A percentile compares a stretch with the other conserved stretches of the same genome.
Conservation (phyloP, 2,329 filamentous ascomycete genomes). For the Stemphylium lycopersici region DNA sequence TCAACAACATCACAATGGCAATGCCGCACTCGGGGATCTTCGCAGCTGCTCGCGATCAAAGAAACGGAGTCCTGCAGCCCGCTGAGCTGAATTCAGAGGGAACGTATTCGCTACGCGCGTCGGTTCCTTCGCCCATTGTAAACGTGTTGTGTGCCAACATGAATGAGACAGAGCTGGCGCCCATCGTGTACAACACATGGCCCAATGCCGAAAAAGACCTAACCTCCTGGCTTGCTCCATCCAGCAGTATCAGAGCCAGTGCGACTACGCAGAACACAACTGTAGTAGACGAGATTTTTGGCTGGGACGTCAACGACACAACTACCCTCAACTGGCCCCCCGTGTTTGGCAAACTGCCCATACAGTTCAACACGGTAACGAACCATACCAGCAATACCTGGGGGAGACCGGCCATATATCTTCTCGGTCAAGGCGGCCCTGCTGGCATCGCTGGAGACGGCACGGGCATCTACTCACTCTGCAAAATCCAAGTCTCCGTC, state of each 20-base stretch:
- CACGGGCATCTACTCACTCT: slow-evolving; percentile 64
- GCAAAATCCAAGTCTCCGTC: slow-evolving; percentile 68
- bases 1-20: slow-evolving; percentile 79
- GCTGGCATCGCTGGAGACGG: slow-evolving; percentile 25
- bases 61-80: slow-evolving; percentile 74
- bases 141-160: slow-evolving; percentile 78
- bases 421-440: slow-evolving; percentile 57
- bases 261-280: slow-evolving; percentile 48
- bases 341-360: slow-evolving; percentile 59
- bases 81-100: slow-evolving; percentile 65
- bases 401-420: slow-evolving; percentile 65
- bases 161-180: slow-evolving; percentile 62
- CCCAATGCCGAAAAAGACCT: slow-evolving; percentile 45
- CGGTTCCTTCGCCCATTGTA: slow-evolving; percentile 71
- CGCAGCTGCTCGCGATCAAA: slow-evolving; percentile 63
- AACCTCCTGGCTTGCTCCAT: slow-evolving; percentile 26
- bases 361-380: slow-evolving; percentile 66
- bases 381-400: slow-evolving; percentile 44
- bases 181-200: slow-evolving; percentile 70
- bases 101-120: slow-evolving; percentile 70
- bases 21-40: slow-evolving; percentile 77
- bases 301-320: slow-evolving; percentile 64
- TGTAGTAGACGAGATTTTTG: slow-evolving; percentile 72
- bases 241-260: slow-evolving; percentile 17
- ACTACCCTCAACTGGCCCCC: slow-evolving; percentile 51